Evolutionary conservation across 192 early-diverging fungal genomes (phyloP), one percentile per base, ranked within the genome.

Genomic region (Lobosporangium transversale): DNA sequence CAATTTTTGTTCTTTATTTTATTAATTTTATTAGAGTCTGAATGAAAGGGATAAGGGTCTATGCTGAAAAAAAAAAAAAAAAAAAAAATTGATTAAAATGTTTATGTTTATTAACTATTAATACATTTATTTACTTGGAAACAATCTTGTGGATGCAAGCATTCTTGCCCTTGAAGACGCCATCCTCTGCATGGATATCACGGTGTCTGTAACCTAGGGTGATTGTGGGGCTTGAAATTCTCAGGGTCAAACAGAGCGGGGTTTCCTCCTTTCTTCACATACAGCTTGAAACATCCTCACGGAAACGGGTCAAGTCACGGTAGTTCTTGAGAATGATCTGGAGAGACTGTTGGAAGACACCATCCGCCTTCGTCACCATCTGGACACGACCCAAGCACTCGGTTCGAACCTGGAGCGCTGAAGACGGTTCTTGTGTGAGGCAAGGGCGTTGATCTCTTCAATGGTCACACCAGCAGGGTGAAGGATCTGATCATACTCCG

Each of bases 131-230:
- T 55, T 66, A 75, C 62, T 55, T 66, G 43, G 58, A 50, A 31
- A 61, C 53, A 48, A 89, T 73, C n/a, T 70, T 79, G 35, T 86
- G 83, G 50, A 87, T 86, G 70, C 92, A 94, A 14, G 83, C 85
- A 78, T 90, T 88, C 58, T 76, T 69, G 42, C 88, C 86, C 69
- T 94, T 94, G 78, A 81, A 92, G 36, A 94, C 74, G 31, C 87
- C 85, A 60, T 92, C 85, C 56, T 89, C 84, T 23, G 84, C 37
- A 50, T 91, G 91, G 18, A 91, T 79, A 66, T 94, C 91, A 24
- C 85, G 82, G 42, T 79, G 62, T 37, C 80, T 86, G 60, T 70
- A 92, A 2, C 90, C 91, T 18, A 94, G 52, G 1, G 92, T 94
- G 53, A 88, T 85, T 62, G 92, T 91, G 10, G 91, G 91, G n/a